A percentile compares a stretch with the other conserved stretches of the same genome.
phyloP scores from a whole-genome alignment of 176 grass and related monocot genomes.

The Paspalum notatum region DNA sequence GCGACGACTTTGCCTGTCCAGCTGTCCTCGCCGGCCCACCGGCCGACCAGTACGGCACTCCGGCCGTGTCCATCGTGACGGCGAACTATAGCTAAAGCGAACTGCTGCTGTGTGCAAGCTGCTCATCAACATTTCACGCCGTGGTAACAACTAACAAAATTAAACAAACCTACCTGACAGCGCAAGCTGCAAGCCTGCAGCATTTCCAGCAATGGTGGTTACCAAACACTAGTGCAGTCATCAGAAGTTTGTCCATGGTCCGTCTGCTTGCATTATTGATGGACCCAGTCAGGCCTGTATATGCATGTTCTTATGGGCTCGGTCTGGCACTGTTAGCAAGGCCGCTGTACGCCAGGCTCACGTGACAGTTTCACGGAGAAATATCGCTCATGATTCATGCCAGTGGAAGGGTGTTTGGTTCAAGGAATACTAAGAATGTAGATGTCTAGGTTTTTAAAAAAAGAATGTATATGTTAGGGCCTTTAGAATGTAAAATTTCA shows the following conservation, averaged over 20 bases:
- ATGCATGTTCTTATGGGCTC: not conserved
- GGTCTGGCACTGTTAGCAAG: not conserved
- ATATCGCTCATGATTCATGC: too few species aligned
- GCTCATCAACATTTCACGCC: too few species aligned
- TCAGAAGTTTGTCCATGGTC: not conserved
- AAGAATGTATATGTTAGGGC: too few species aligned
- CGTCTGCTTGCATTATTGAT: not conserved
- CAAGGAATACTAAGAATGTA: too few species aligned
- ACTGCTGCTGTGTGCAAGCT: not conserved
- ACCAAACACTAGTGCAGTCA: not conserved
- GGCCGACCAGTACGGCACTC: not conserved
- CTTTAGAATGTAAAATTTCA: too few species aligned
- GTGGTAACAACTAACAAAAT: too few species aligned
- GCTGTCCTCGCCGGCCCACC: not conserved
- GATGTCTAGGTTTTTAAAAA: too few species aligned
- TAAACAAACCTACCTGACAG: too few species aligned
- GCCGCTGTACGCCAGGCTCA: not conserved
- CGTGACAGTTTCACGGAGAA: not conserved
- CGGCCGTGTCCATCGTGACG: not conserved
- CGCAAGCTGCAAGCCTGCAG: not conserved
- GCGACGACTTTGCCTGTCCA: slow-evolving; percentile 9
- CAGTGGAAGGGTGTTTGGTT: too few species aligned
- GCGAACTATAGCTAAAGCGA: not conserved
- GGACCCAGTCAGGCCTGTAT: not conserved
- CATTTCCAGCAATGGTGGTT: not conserved